Conservation (phyloP, 352 stramenopile genomes). For the Globisporangium heterothallicum region DNA sequence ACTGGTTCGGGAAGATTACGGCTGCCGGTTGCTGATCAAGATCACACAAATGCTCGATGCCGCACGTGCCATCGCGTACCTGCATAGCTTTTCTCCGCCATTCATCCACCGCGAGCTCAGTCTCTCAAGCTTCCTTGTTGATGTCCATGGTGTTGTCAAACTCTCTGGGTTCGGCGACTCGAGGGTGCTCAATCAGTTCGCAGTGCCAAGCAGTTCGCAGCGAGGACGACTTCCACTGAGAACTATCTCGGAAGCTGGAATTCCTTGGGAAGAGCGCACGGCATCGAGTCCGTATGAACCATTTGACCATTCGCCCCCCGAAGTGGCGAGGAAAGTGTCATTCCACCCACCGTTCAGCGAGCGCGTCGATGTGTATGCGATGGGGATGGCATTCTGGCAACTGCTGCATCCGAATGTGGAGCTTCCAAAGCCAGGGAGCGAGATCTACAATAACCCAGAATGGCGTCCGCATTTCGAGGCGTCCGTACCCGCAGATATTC, state of each 20-base stretch:
- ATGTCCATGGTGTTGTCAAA: constrained; percentile 49
- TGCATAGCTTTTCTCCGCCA: constrained; percentile 66
- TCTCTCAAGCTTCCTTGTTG: constrained; percentile 67
- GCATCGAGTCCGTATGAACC: constrained; percentile 29
- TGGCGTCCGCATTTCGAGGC: constrained; percentile 32
- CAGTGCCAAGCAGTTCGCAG: not conserved
- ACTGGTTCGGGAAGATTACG: constrained; percentile 29
- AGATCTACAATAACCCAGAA: constrained; percentile 46
- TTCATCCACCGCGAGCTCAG: constrained; percentile 78
- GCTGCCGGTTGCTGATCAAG: constrained; percentile 49
- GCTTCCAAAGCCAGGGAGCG: constrained; percentile 29
- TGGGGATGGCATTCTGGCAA: constrained; percentile 75
- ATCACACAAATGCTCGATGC: constrained; percentile 59
- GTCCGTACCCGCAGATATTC: constrained; percentile 25
- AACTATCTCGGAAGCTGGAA: not conserved
- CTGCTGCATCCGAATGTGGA: constrained; percentile 52
- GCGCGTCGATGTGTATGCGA: constrained; percentile 64
- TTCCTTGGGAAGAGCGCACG: constrained; percentile 13
- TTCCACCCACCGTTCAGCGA: constrained; percentile 48
- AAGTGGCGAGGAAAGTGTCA: constrained; percentile 47
- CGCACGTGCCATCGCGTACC: constrained; percentile 53
- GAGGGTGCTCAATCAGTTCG: constrained; percentile 27
- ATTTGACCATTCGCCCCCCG: constrained; percentile 59
- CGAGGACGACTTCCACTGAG: not conserved
- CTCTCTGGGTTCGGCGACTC: constrained; percentile 71